Evolutionary conservation across 345 rosid genomes (phyloP), one percentile per base, ranked within the genome.

Genomic region (Gossypium ekmanianum): DNA sequence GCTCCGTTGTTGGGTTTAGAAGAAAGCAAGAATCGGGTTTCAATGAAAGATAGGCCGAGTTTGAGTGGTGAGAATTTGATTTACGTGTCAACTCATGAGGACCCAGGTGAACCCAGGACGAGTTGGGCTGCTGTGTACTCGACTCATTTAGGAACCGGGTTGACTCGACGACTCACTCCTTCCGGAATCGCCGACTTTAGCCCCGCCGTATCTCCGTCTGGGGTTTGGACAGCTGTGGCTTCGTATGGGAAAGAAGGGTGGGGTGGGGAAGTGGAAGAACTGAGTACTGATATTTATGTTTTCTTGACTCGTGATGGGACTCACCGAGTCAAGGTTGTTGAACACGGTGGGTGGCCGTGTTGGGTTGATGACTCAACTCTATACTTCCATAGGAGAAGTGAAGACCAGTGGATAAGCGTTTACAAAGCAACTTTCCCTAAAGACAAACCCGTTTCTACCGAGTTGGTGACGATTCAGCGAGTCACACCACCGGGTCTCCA

Each of bases 321-420:
- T 78, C 84, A 51, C 44, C 86, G 97, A 67, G 88, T 85, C 74
- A 94, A 92, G 85, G 87, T 88, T 13, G 90, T 89, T 47, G 88
- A 91, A 67, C 92, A 87, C 79, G 97, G 97, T 56, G 98, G 94
- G 0, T 94, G 98, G 98, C 97, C 97, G 67, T 79, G 88, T 80
- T 92, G 94, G 98, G 88, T 86, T 5, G 94, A 94, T 77, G 94
- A 92, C 9, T 82, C 80, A 4, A 92, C 94, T 11, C 70, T 94
- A 1, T 94, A 80, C 72, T 92, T 94, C 76, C 98, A 92, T 58
- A 81, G 89, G 65, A 84, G 87, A 79, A 90, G 92, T 73, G 82
- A 80, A 11, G 90, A 86, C 7, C 92, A 80, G 0, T 94, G 97
- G 97, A 91, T 91, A 61, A 94, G 98, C 5, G 89, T 94, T 8